Evolutionary conservation across 2,329 filamentous ascomycete species (phyloP).

Genomic region (Botrytis byssoidea): DNA sequence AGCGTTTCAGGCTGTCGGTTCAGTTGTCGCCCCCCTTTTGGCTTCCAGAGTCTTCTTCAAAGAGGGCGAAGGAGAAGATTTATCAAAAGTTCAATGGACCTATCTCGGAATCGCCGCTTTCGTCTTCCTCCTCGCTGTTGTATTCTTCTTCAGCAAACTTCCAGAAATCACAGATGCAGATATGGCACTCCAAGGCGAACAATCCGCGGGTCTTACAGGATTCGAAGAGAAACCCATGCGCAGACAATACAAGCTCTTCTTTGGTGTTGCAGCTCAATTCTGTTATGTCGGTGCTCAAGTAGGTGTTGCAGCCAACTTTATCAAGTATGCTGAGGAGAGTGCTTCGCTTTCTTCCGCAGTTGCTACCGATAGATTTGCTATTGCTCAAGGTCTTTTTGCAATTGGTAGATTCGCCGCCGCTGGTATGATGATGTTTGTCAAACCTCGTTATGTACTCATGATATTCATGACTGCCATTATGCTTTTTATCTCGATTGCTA

Average conservation of each 20-base stretch:
- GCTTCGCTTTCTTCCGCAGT: conserved; percentile 46
- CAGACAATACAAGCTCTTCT: conserved; percentile 56
- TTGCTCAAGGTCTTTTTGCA: conserved; percentile 72
- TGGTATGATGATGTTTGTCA: conserved; percentile 58
- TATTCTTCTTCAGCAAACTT: conserved; percentile 66
- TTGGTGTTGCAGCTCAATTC: conserved; percentile 75
- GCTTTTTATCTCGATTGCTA: conserved; percentile 47
- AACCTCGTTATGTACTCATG: conserved; percentile 66
- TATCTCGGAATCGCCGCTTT: conserved; percentile 76
- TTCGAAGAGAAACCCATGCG: conserved; percentile 29
- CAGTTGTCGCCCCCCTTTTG: conserved; percentile 68
- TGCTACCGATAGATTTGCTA: conserved; percentile 64
- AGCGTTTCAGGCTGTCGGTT: conserved; percentile 70
- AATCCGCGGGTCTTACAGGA: conserved; percentile 21
- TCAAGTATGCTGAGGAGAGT: conserved; percentile 28
- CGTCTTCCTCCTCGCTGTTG: conserved; percentile 65
- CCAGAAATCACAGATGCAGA: conserved; percentile 53
- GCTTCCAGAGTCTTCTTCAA: conserved; percentile 71
- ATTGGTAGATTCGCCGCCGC: conserved; percentile 69
- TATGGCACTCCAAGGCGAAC: conserved; percentile 47
- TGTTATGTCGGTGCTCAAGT: conserved; percentile 62
- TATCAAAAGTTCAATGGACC: conserved; percentile 72
- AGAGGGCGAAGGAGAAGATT: conserved; percentile 38
- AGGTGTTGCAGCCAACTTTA: conserved; percentile 23
- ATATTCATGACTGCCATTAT: conserved; percentile 62